phyloP scores from a whole-genome alignment of 257 asterid genomes.

The Plectranthus barbatus region DNA sequence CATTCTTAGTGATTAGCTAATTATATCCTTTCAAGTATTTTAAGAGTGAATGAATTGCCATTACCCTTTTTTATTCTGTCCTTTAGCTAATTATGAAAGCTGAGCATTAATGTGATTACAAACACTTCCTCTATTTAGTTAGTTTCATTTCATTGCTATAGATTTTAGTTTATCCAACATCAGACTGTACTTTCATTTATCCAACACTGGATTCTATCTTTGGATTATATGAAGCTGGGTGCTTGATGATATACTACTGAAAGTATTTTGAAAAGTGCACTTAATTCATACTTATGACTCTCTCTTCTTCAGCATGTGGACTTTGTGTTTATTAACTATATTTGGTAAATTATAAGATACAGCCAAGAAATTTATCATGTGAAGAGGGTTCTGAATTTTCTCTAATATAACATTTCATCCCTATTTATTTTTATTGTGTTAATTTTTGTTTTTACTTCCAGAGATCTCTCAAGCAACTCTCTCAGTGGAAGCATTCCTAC shows the following conservation, averaged over 20 bases:
- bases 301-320: neutral
- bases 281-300: neutral
- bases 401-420: conserved; percentile 10
- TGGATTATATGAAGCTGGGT: neutral
- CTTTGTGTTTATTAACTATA: conserved; percentile 5
- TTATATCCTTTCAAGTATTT: neutral
- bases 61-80: neutral
- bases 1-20: neutral
- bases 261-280: conserved; percentile 2
- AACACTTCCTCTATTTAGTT: neutral
- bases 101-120: neutral
- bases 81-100: neutral
- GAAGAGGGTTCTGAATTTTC: conserved; percentile 2
- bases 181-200: neutral
- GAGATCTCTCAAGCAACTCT: conserved; percentile 97
- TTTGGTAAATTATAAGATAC: neutral
- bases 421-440: neutral
- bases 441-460: conserved; percentile 18
- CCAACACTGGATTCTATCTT: neutral
- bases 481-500: conserved; percentile 88
- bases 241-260: conserved; percentile 2
- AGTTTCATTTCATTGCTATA: neutral
- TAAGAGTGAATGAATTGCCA: neutral
- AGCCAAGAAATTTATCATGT: neutral
- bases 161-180: neutral